Evolutionary conservation across 2,329 filamentous ascomycete species (phyloP), one percentile per base, ranked within the genome.

Genomic region (Biscogniauxia mediterranea): DNA sequence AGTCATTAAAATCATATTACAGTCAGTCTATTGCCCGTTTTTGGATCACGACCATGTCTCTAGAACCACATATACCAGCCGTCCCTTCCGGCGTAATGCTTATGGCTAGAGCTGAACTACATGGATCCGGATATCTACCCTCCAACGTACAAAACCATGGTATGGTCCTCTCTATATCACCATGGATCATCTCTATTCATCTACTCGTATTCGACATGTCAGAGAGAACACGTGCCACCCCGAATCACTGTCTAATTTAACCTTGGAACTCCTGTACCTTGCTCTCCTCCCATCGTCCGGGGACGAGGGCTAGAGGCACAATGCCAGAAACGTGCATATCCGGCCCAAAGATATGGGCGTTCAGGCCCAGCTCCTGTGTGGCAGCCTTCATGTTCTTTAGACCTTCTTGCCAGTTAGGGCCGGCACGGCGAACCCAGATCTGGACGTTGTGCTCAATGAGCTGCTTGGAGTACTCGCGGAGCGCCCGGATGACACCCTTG

Each of bases 351-450:
- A 87, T 83, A 79, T 86, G 85, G 75, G 83, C 83, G 68, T 84
- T 78, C 68, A 99, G 86, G 70, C 92, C 91, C 62, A 99, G 87
- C 83, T 99, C 95, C 77, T 94, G 88, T 64, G 93, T 95, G 63
- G 96, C 94, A 55, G 88, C 86, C 87, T 98, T 98, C 87, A 99
- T 97, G 88, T 98, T 99, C 89, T 97, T 97, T 69, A 99, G 89
- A 82, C 95, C 95, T 82, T 99, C 95, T 82, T 99, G 95, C 88
- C 96, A 99, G 86, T 99, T 99, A 79, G 95, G 95, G 64, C 95
- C 92, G 57, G 95, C 86, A 80, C 86, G 85, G 74, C 87, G 84
- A 66, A 98, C 93, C 95, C 94, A 98, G 83, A 98, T 97, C 81
- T 96, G 90, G 68, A 95, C 92, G 74, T 97, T 96, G 89, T 99